Evolutionary conservation across 2,329 filamentous ascomycete genomes (phyloP).

Genomic region (Byssoonygena ceratinophila): DNA sequence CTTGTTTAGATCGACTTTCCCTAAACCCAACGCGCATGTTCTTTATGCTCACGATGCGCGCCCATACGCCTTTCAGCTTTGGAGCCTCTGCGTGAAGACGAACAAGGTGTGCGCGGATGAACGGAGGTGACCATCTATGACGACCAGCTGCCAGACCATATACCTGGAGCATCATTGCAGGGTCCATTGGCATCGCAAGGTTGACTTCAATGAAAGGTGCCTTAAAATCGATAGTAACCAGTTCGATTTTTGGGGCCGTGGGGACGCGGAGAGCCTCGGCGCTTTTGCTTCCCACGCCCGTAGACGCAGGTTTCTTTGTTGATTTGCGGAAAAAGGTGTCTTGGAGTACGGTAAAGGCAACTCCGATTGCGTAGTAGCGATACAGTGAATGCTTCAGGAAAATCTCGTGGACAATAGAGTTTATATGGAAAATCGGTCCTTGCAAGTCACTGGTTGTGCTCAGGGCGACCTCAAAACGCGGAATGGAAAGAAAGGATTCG

Average conservation of each 20-base stretch:
- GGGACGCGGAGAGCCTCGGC: neutral
- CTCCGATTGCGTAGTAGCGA: slow-evolving; percentile 77
- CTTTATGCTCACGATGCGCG: slow-evolving; percentile 73
- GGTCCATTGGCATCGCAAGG: slow-evolving; percentile 75
- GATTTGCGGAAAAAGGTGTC: slow-evolving; percentile 46
- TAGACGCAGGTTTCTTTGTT: neutral
- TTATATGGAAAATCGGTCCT: slow-evolving; percentile 77
- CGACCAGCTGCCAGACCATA: slow-evolving; percentile 72
- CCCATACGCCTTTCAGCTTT: slow-evolving; percentile 73
- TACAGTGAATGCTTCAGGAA: slow-evolving; percentile 85
- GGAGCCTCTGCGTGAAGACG: slow-evolving; percentile 84
- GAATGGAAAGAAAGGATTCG: slow-evolving; percentile 76
- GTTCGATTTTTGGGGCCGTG: slow-evolving; percentile 42
- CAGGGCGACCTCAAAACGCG: slow-evolving; percentile 75
- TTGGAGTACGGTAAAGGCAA: slow-evolving; percentile 65
- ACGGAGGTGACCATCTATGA: slow-evolving; percentile 79
- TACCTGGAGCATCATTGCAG: slow-evolving; percentile 81
- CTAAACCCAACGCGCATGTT: slow-evolving; percentile 69
- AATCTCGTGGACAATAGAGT: slow-evolving; percentile 67
- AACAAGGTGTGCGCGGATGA: slow-evolving; percentile 62
- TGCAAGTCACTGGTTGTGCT: slow-evolving; percentile 77
- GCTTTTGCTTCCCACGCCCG: neutral
- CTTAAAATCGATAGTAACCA: slow-evolving; percentile 73
- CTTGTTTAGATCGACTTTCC: slow-evolving; percentile 59
- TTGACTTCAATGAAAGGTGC: slow-evolving; percentile 77